phyloP scores from a whole-genome alignment of 2,329 filamentous ascomycete genomes.

The Exophiala dermatitidis region DNA sequence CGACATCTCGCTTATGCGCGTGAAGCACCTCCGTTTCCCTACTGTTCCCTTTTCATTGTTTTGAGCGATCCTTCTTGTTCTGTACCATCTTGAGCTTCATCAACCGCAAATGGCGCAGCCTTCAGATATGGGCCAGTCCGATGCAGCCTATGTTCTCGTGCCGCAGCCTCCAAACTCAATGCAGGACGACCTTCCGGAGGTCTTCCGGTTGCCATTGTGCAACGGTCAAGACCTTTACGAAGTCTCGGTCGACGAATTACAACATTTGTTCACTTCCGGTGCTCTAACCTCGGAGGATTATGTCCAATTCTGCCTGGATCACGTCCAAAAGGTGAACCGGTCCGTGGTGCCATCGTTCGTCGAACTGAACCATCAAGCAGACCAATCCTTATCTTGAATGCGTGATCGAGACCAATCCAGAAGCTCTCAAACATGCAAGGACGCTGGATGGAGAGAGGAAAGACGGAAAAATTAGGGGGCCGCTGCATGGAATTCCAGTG shows the following conservation, averaged over 20 bases:
- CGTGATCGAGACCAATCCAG: conserved; percentile 29
- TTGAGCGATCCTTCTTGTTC: no score
- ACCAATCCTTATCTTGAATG: conserved; percentile 27
- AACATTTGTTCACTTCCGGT: conserved; percentile 18
- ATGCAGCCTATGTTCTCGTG: not conserved
- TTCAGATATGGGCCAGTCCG: no score
- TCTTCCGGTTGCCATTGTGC: conserved; percentile 19
- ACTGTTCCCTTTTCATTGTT: no score
- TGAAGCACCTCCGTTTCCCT: no score
- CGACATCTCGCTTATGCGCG: no score
- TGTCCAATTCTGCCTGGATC: conserved; percentile 24
- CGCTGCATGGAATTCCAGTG: conserved; percentile 33
- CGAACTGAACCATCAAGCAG: not conserved
- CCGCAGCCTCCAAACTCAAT: not conserved
- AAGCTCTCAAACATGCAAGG: conserved; percentile 23
- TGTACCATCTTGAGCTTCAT: no score
- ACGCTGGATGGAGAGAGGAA: conserved; percentile 28
- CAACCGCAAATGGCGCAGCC: no score
- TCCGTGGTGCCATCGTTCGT: not conserved
- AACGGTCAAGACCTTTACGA: conserved; percentile 24
- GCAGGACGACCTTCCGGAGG: conserved; percentile 15
- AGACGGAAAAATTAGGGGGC: conserved; percentile 27
- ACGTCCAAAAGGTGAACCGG: conserved; percentile 20
- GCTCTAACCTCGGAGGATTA: conserved; percentile 20
- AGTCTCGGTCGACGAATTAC: conserved; percentile 24